These are phyloP conservation scores for Lichtheimia ramosa DNA, from an alignment of 371 early-diverging fungal genomes.

Conservation along the genomic window DNA sequence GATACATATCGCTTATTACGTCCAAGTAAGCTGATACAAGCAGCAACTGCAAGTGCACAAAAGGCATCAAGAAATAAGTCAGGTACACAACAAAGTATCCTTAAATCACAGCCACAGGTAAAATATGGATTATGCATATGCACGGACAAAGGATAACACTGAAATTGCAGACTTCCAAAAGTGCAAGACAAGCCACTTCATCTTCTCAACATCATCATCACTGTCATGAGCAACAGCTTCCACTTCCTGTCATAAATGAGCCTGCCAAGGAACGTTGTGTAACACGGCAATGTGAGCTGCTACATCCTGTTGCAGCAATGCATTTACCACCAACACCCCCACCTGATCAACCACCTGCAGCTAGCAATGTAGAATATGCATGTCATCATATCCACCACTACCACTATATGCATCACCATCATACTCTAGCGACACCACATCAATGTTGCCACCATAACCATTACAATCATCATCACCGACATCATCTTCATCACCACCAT, in stretches of 20 bases:
- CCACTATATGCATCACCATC: background rate
- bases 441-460: background rate
- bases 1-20: background rate
- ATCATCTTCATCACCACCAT: background rate
- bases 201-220: background rate
- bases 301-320: background rate
- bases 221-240: background rate
- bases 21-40: too few species aligned
- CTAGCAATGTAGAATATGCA: background rate
- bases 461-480: background rate
- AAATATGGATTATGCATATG: background rate
- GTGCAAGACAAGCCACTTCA: background rate
- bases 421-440: too few species aligned
- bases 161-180: background rate
- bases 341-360: background rate
- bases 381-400: background rate
- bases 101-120: background rate
- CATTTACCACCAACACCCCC: slow-evolving; percentile 11
- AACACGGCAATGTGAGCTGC: slow-evolving; percentile 6
- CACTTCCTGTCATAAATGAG: slow-evolving; percentile 3
- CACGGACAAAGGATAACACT: background rate
- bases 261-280: slow-evolving; percentile 1
- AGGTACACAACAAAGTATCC: background rate
- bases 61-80: background rate
- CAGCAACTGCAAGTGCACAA: too few species aligned